Percentiles rank a stretch among this genome's conserved stretches.
Evolutionary conservation across 2,329 filamentous ascomycete genomes (phyloP).

Genomic region (Pyrenophora tritici-repentis): DNA sequence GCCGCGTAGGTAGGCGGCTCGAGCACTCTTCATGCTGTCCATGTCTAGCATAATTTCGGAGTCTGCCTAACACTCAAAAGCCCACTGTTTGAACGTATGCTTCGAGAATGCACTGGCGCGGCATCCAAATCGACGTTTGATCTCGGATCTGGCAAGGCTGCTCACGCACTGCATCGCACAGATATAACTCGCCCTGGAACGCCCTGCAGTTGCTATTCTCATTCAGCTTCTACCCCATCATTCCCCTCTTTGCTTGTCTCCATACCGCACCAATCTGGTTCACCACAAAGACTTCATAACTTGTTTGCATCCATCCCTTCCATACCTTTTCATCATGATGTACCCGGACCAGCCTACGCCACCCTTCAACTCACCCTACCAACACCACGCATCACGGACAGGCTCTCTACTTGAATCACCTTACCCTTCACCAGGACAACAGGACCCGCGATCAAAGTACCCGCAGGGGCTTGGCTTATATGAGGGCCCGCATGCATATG

Average conservation of each 20-base stretch:
- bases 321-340: constrained; percentile 24
- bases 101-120: constrained; percentile 44
- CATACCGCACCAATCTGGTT: constrained; percentile 3
- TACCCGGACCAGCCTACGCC: constrained; percentile 41
- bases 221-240: constrained; percentile 16
- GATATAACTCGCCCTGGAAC: constrained; percentile 40
- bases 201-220: constrained; percentile 28
- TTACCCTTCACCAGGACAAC: constrained; percentile 44
- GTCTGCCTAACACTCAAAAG: constrained; percentile 46
- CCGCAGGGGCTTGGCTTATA: constrained; percentile 44
- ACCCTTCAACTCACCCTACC: constrained; percentile 45
- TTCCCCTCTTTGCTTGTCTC: constrained; percentile 10
- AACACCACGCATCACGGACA: constrained; percentile 35
- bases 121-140: constrained; percentile 32
- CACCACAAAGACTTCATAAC: constrained; percentile 10
- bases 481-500: constrained; percentile 32
- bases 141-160: constrained; percentile 28
- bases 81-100: constrained; percentile 33
- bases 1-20: constrained; percentile 39
- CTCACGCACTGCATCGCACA: constrained; percentile 27
- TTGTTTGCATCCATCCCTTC: constrained; percentile 12
- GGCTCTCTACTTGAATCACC: constrained; percentile 36
- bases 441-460: constrained; percentile 36
- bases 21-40: constrained; percentile 34
- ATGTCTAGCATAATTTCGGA: constrained; percentile 41